Percentiles rank a stretch among this genome's conserved stretches.
Conservation (phyloP, 2,329 filamentous ascomycete species). For the Coniochaeta ligniaria region DNA sequence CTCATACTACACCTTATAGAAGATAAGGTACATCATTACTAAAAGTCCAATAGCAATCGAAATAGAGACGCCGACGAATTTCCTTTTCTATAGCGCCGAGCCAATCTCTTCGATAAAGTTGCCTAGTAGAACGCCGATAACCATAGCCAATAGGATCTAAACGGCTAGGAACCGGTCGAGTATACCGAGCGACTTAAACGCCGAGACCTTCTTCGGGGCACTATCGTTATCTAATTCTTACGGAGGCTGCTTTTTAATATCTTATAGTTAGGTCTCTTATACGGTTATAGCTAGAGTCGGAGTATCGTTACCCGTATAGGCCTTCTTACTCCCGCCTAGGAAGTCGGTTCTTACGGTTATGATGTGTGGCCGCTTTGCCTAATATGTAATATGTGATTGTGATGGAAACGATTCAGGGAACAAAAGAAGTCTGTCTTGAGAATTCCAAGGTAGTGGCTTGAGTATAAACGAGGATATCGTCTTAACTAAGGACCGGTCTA, state of each 20-base stretch:
- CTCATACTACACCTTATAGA: slow-evolving; percentile 81
- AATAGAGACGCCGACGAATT: slow-evolving; percentile 48
- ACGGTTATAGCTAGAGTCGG: neutral
- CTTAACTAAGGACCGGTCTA: too few relatives aligned
- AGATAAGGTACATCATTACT: slow-evolving; percentile 91
- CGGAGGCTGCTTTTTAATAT: too few relatives aligned
- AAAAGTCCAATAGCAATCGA: slow-evolving; percentile 63
- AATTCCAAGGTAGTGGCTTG: too few relatives aligned
- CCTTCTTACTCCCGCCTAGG: neutral
- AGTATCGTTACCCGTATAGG: neutral
- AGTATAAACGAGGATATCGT: too few relatives aligned
- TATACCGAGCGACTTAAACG: slow-evolving; percentile 48
- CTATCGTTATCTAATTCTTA: too few relatives aligned
- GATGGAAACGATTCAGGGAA: too few relatives aligned
- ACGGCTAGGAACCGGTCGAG: slow-evolving; percentile 58
- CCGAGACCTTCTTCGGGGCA: slow-evolving; percentile 20
- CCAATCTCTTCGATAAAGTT: slow-evolving; percentile 64
- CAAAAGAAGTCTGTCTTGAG: too few relatives aligned
- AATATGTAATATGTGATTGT: neutral
- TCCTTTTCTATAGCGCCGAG: slow-evolving; percentile 57
- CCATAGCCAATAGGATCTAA: slow-evolving; percentile 77
- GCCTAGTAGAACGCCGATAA: slow-evolving; percentile 65
- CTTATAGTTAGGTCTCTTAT: too few relatives aligned
- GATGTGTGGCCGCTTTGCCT: neutral
- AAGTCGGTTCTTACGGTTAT: neutral